These are phyloP conservation scores for Tetragonia tetragonoides DNA, from an alignment of 148 eudicot genomes.

Conservation along the genomic window DNA sequence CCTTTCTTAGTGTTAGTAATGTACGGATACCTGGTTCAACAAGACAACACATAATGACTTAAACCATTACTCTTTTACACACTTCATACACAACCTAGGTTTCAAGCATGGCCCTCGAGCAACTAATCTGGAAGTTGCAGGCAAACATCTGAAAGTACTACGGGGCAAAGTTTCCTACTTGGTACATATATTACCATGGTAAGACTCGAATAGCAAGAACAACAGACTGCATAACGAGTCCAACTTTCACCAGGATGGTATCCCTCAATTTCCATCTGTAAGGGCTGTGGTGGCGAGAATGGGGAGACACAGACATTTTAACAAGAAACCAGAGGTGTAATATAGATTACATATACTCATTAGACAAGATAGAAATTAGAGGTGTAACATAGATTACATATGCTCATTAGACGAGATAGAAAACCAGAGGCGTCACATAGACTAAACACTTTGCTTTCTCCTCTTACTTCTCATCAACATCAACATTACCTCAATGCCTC, in stretches of 20 bases:
- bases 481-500: no score
- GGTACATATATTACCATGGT: not conserved
- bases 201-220: not conserved
- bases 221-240: not conserved
- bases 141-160: not conserved
- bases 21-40: not conserved
- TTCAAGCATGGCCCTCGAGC: not conserved
- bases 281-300: no score
- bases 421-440: not conserved
- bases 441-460: not conserved
- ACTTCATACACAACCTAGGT: no score
- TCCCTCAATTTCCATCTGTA: no score
- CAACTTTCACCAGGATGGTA: not conserved
- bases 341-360: not conserved
- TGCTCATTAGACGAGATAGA: not conserved
- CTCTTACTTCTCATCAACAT: no score
- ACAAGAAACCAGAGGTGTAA: not conserved
- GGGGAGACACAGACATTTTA: not conserved
- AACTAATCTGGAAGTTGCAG: not conserved
- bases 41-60: not conserved
- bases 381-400: not conserved
- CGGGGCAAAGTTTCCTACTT: not conserved
- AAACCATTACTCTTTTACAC: not conserved
- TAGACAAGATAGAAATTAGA: not conserved
- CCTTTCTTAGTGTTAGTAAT: not conserved